These are phyloP conservation scores for Cladophialophora carrionii DNA, from an alignment of 2,329 filamentous ascomycete species.

Conservation along the genomic window DNA sequence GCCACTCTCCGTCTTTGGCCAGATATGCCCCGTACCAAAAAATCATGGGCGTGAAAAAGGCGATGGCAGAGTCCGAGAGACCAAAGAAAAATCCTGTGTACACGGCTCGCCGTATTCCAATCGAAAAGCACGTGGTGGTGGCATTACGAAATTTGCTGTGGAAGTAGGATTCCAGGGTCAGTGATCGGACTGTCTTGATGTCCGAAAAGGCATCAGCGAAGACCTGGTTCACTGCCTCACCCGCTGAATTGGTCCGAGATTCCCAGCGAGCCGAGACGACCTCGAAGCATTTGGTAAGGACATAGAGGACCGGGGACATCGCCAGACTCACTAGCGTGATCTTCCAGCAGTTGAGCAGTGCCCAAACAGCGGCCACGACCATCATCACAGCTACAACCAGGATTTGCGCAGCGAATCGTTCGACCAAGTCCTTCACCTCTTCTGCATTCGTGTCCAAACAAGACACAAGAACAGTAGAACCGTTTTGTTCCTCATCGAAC, in stretches of 20 bases:
- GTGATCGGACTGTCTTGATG: constrained; percentile 74
- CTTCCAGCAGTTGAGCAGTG: constrained; percentile 74
- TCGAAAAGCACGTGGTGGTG: constrained; percentile 56
- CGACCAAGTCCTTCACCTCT: constrained; percentile 81
- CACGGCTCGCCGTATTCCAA: constrained; percentile 68
- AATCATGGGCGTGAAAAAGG: constrained; percentile 74
- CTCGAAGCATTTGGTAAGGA: constrained; percentile 67
- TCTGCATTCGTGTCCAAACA: constrained; percentile 81
- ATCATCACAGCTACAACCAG: constrained; percentile 71
- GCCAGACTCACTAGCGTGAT: constrained; percentile 76
- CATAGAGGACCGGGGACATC: constrained; percentile 68
- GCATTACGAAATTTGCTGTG: constrained; percentile 62
- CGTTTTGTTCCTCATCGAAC: constrained; percentile 73
- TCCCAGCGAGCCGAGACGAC: constrained; percentile 73
- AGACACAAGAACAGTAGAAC: constrained; percentile 65
- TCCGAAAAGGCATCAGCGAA: constrained; percentile 77
- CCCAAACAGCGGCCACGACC: constrained; percentile 71
- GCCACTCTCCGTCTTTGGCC: constrained; percentile 55
- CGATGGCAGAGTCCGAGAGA: constrained; percentile 71
- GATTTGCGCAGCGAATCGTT: constrained; percentile 72
- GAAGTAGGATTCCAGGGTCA: constrained; percentile 76
- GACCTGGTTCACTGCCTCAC: constrained; percentile 63
- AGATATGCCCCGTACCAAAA: constrained; percentile 80
- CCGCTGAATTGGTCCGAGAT: constrained; percentile 64
- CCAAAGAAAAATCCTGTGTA: constrained; percentile 75